Evolutionary conservation across 2,329 filamentous ascomycete genomes (phyloP).

Genomic region (Venturia asperata): DNA sequence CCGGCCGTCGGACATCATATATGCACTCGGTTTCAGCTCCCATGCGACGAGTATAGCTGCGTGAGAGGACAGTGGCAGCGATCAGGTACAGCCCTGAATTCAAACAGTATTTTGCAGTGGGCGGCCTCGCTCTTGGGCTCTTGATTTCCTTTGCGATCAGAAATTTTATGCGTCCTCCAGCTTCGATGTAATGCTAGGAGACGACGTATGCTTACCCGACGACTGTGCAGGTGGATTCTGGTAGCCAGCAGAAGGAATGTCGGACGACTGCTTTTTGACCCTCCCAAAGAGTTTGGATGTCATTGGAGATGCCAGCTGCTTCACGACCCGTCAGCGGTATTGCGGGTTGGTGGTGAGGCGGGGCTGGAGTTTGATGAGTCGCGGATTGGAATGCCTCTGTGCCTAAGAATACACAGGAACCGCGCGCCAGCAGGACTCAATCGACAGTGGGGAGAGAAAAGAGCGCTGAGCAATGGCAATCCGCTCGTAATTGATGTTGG

Average conservation of each 20-base stretch:
- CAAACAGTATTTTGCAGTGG: neutral
- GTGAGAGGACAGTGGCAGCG: neutral
- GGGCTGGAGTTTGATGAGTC: neutral
- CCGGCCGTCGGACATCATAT: neutral
- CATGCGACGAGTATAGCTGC: conserved; percentile 9
- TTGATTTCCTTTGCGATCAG: neutral
- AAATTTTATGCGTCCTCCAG: conserved; percentile 2
- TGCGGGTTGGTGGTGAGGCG: neutral
- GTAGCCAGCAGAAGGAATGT: conserved; percentile 9
- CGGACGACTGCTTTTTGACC: conserved; percentile 12
- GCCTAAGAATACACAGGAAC: conserved; percentile 8
- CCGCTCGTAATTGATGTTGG: neutral
- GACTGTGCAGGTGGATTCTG: conserved; percentile 9
- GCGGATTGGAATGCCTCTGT: neutral
- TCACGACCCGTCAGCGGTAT: neutral
- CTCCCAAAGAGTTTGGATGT: conserved; percentile 5
- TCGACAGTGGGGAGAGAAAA: neutral
- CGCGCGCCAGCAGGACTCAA: neutral
- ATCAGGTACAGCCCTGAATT: neutral
- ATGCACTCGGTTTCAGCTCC: conserved; percentile 1
- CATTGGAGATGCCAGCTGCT: conserved; percentile 7
- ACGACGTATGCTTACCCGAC: conserved; percentile 7
- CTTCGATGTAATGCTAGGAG: neutral
- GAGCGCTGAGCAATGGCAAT: neutral
- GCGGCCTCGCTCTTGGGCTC: neutral